Base-by-base conservation (phyloP, 2,329 filamentous ascomycete species). In the Ceratocystis colombiana region DNA sequence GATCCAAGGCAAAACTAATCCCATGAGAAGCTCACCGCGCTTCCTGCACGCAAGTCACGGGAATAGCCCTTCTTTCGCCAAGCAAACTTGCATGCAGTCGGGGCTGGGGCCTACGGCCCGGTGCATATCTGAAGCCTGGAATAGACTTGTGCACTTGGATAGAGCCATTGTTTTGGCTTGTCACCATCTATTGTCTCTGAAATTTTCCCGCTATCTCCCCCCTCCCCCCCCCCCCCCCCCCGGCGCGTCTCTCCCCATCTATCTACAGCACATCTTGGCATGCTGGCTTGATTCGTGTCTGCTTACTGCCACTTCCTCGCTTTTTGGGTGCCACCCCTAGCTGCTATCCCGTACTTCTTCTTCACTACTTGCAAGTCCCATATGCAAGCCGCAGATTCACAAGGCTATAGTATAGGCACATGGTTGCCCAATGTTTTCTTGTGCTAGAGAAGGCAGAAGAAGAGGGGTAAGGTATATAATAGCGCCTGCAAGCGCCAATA, bases 111-210 rank as follows among this genome's bases (percentile, higher is more conserved):
- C 30, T 15, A 20, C 55, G 55, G 55, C 30, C 53, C 22, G 53
- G 53, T 59, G 53, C 53, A 37, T 59, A 59, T 59, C 28, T 59
- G 22, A 59, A 59, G 53, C 53, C 28, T 33, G 4, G 28, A 17
- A 17, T 59, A 30, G 28, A 33, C 33, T 30, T 59, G 37, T 41
- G 37, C 3, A 41, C 37, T 37, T 17, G 15, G 12, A 30, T 25
- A 59, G 25, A 17, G 28, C 53, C 33, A 6, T 30, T 37, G 28
- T 33, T 37, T 17, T 30, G 28, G 25, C 53, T 37, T 59, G 53
- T 17, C 17, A 20, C 7, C 22, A 10, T 20, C 20, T 12, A 15
- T 15, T 25, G 7, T 53, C 48, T 25, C 48, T 25, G 20, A 25
- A 12, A 25, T 25, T 53, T 59, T 59, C 5, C 33, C 33, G 12